These are phyloP conservation scores for Cynara cardunculus DNA, from an alignment of 129 eudicot species.

Conservation along the genomic window DNA sequence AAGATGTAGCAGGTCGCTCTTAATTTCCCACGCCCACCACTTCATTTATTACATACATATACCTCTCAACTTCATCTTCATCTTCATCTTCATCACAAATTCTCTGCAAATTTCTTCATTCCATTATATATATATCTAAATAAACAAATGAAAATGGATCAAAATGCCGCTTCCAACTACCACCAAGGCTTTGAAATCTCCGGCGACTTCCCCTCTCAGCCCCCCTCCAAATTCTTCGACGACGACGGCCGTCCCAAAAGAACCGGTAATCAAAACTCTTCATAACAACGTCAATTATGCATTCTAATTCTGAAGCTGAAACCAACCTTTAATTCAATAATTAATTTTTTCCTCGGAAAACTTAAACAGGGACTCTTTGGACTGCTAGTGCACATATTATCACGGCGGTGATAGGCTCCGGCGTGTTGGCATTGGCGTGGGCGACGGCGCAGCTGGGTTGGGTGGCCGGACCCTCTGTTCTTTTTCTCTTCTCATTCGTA, in stretches of 20 bases:
- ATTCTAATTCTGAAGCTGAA: not conserved
- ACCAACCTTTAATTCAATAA: not conserved
- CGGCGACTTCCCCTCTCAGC: slow-evolving; percentile 22
- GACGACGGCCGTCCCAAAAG: slow-evolving; percentile 61
- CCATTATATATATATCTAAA: not conserved
- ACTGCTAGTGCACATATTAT: slow-evolving; percentile 69
- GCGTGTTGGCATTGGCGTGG: slow-evolving; percentile 71
- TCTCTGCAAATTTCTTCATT: not conserved
- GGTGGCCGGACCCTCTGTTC: slow-evolving; percentile 61
- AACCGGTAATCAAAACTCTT: slow-evolving; percentile 29
- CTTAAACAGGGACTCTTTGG: slow-evolving; percentile 43
- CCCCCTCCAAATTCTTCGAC: slow-evolving; percentile 43
- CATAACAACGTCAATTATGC: not conserved
- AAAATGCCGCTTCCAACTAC: slow-evolving; percentile 21
- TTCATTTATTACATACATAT: not conserved
- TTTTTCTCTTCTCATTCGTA: slow-evolving; percentile 53
- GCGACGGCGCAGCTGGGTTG: slow-evolving; percentile 68
- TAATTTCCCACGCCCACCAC: not conserved
- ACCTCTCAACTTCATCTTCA: not conserved
- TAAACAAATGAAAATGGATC: slow-evolving; percentile 24
- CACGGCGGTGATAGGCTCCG: slow-evolving; percentile 70
- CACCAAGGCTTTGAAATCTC: slow-evolving; percentile 35
- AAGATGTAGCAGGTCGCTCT: not conserved
- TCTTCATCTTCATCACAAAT: not conserved
- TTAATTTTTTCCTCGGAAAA: not conserved